These are phyloP conservation scores for Boletus bicolor DNA, from an alignment of 768 basidiomycete species.

Conservation along the genomic window DNA sequence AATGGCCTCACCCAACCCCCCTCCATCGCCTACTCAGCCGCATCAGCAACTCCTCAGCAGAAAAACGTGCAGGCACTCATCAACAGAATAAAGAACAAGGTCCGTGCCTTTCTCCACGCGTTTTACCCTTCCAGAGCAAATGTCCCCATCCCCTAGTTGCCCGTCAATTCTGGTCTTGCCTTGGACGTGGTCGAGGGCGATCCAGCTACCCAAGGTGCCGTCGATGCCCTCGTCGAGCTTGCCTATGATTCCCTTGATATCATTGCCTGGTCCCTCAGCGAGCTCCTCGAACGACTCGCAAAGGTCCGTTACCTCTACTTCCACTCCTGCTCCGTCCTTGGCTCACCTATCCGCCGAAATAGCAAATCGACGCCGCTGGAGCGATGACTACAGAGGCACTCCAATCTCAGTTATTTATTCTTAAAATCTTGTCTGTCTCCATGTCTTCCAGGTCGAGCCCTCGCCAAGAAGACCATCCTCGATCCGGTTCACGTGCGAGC, in stretches of 20 bases:
- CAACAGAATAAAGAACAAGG: conserved; percentile 79
- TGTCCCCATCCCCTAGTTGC: conserved; percentile 51
- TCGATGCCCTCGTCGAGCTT: conserved; percentile 77
- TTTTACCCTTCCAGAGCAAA: background rate
- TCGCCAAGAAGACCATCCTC: conserved; percentile 39
- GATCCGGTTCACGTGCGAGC: conserved; percentile 43
- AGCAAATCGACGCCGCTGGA: conserved; percentile 56
- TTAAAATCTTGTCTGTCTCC: conserved; percentile 75
- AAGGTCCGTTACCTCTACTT: conserved; percentile 49
- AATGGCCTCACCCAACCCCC: conserved; percentile 33
- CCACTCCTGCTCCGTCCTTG: background rate
- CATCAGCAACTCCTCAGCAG: conserved; percentile 62
- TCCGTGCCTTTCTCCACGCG: conserved; percentile 28
- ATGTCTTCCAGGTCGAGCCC: conserved; percentile 73
- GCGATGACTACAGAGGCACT: conserved; percentile 64
- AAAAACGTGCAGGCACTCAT: conserved; percentile 80
- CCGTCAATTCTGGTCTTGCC: conserved; percentile 75
- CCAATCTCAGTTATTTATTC: conserved; percentile 82
- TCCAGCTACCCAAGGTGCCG: conserved; percentile 67
- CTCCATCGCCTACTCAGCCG: conserved; percentile 37
- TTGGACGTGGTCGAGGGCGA: conserved; percentile 75
- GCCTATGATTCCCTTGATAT: conserved; percentile 74
- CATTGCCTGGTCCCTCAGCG: conserved; percentile 74
- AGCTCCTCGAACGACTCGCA: conserved; percentile 72
- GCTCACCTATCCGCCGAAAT: conserved; percentile 16